These are phyloP conservation scores for Physcomitrellopsis africana DNA, from an alignment of 225 moss, liverwort and hornwort genomes.

Conservation along the genomic window DNA sequence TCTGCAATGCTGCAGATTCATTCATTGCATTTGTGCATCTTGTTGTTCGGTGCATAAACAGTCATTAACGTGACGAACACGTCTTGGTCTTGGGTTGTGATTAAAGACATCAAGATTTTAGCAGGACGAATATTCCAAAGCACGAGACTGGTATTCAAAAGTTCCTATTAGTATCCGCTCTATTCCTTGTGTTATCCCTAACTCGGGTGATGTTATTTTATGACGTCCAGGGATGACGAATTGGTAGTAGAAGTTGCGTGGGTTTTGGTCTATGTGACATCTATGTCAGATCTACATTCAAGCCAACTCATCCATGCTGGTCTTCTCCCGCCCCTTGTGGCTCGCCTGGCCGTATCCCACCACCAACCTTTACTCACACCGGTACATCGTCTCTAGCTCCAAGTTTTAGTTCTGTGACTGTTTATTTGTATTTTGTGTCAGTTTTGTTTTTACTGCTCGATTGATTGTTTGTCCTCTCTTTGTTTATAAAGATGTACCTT, in stretches of 20 bases:
- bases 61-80: background rate
- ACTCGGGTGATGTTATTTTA: conserved; percentile 29
- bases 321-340: conserved; percentile 76
- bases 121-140: background rate
- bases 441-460: conserved; percentile 1
- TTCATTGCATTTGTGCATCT: background rate
- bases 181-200: background rate
- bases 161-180: background rate
- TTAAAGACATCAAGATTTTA: no score
- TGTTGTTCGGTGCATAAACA: background rate
- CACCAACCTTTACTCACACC: conserved; percentile 75
- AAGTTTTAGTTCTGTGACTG: conserved; percentile 1
- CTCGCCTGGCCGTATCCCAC: conserved; percentile 64
- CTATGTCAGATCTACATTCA: conserved; percentile 87
- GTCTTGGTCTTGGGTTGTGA: conserved; percentile 1
- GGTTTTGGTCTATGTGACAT: conserved; percentile 92
- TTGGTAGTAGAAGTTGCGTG: conserved; percentile 86
- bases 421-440: background rate
- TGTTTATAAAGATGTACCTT: background rate
- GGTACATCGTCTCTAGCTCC: conserved; percentile 41
- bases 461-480: background rate
- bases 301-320: conserved; percentile 67
- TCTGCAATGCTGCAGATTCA: background rate
- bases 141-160: conserved; percentile 1
- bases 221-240: conserved; percentile 80